Conservation (phyloP, 2,329 filamentous ascomycete species). For the Colletotrichum phormii region DNA sequence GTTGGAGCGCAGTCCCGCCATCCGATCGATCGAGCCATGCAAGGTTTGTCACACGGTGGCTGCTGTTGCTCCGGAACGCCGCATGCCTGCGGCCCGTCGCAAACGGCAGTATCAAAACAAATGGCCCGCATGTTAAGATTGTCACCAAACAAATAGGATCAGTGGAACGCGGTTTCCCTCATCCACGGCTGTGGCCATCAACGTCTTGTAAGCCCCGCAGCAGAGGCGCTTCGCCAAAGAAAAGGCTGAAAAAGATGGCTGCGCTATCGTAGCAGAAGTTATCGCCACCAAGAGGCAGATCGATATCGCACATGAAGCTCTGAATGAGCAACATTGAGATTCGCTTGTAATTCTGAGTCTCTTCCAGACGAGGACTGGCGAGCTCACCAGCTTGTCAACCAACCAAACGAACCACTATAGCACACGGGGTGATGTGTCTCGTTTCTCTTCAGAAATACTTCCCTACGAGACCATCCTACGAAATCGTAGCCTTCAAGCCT, state of each 20-base stretch:
- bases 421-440: background rate
- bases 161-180: conserved; percentile 31
- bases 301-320: conserved; percentile 14
- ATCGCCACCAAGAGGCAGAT: background rate
- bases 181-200: conserved; percentile 4
- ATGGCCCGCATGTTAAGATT: conserved; percentile 29
- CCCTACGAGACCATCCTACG: background rate
- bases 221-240: background rate
- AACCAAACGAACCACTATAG: background rate
- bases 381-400: background rate
- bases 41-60: conserved; percentile 23
- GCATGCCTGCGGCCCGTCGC: conserved; percentile 23
- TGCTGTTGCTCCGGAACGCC: conserved; percentile 30
- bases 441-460: background rate
- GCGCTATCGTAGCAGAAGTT: background rate
- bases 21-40: conserved; percentile 20
- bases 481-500: background rate
- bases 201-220: conserved; percentile 2
- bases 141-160: conserved; percentile 31
- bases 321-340: background rate
- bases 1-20: conserved; percentile 1
- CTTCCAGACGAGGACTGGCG: background rate
- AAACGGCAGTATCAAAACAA: conserved; percentile 29
- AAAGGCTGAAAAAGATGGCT: background rate
- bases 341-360: background rate